Evolutionary conservation across 345 rosid species (phyloP).

Genomic region (Limnanthes douglasii): DNA sequence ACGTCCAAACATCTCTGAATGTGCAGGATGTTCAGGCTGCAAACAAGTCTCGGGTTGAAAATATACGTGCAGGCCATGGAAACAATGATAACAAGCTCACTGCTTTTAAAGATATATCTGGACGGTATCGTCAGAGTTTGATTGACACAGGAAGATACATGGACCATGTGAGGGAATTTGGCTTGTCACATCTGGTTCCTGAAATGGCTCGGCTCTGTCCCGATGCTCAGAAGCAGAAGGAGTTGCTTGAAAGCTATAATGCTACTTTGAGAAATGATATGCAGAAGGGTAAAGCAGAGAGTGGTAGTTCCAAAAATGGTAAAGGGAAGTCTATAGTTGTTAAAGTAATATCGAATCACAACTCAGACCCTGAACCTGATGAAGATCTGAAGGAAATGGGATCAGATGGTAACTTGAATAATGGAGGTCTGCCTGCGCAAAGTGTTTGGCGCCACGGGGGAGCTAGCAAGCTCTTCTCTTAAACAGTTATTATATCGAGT

Average conservation of each 20-base stretch:
- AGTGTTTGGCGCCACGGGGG: conserved; percentile 53
- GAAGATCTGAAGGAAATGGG: conserved; percentile 10
- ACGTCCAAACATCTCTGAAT: conserved; percentile 14
- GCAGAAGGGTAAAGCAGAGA: conserved; percentile 21
- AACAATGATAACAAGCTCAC: conserved; percentile 50
- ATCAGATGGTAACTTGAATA: conserved; percentile 10
- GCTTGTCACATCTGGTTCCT: conserved; percentile 55
- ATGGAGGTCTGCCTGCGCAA: conserved; percentile 20
- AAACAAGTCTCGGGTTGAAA: conserved; percentile 74
- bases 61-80: conserved; percentile 49
- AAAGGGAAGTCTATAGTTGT: too few species aligned
- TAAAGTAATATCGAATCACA: conserved; percentile 27
- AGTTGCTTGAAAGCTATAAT: conserved; percentile 53
- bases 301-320: conserved; percentile 30
- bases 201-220: conserved; percentile 87
- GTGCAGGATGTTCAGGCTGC: conserved; percentile 55
- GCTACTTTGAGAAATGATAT: conserved; percentile 21
- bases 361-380: conserved; percentile 21
- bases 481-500: too few species aligned
- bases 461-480: conserved; percentile 31
- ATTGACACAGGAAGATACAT: conserved; percentile 50
- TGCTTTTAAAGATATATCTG: conserved; percentile 61
- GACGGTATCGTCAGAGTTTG: conserved; percentile 67
- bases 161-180: conserved; percentile 46
- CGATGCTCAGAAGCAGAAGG: conserved; percentile 70